Evolutionary conservation across 306 rosid genomes (phyloP).

Genomic region (Trifolium dubium): DNA sequence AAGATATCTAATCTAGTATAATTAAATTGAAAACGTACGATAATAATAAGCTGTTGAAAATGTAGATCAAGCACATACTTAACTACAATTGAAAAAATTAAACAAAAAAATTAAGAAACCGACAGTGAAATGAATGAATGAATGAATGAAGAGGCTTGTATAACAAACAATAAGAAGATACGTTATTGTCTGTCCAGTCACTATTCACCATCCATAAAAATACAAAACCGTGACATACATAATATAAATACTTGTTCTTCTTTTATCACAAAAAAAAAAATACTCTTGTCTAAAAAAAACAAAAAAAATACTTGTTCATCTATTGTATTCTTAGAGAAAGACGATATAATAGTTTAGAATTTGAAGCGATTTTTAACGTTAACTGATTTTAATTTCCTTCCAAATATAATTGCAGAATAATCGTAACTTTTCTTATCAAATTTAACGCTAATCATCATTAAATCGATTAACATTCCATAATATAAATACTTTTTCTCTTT

Average conservation of each 20-base stretch:
- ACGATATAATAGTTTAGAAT: too few species aligned
- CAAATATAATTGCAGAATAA: too few species aligned
- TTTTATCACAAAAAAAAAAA: too few species aligned
- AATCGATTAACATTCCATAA: too few species aligned
- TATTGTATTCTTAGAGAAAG: too few species aligned
- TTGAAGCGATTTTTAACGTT: too few species aligned
- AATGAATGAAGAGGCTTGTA: background rate
- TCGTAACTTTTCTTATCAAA: too few species aligned
- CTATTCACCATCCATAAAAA: conserved; percentile 33
- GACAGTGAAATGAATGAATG: background rate
- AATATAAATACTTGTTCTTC: background rate
- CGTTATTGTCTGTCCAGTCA: conserved; percentile 35
- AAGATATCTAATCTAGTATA: background rate
- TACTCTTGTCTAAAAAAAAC: too few species aligned
- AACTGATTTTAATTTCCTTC: too few species aligned
- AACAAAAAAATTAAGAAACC: background rate
- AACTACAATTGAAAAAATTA: background rate
- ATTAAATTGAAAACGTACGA: background rate
- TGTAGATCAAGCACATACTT: background rate
- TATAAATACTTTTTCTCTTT: too few species aligned
- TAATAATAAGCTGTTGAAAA: conserved; percentile 15
- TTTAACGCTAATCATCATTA: too few species aligned
- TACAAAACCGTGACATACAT: conserved; percentile 31
- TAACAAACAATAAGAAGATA: conserved; percentile 35
- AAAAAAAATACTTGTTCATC: too few species aligned